phyloP scores from a whole-genome alignment of 306 rosid genomes.

The Malus orientalis region DNA sequence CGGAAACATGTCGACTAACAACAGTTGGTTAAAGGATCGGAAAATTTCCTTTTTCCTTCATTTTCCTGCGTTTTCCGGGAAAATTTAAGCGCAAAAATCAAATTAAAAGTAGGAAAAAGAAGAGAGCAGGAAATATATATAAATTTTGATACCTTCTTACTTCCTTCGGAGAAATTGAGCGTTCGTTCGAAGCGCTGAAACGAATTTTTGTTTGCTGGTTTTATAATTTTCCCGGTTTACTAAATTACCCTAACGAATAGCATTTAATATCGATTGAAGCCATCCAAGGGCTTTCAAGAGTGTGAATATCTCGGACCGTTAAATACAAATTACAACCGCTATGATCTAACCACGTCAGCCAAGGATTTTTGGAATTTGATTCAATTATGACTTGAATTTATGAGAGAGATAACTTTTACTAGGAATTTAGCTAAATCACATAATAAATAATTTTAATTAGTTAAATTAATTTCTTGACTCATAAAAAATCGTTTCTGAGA shows the following conservation, averaged over 20 bases:
- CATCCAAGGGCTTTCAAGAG: not conserved
- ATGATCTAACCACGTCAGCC: not conserved
- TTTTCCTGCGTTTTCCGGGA: not conserved
- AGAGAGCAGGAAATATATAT: not conserved
- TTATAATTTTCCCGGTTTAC: not conserved
- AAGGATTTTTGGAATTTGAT: not conserved
- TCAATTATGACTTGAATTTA: no score
- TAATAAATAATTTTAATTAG: no score
- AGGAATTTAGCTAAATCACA: no score
- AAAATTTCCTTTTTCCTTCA: not conserved
- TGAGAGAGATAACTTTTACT: no score
- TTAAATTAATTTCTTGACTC: no score
- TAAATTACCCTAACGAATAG: not conserved
- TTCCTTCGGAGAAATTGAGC: not conserved
- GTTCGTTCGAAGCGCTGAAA: not conserved
- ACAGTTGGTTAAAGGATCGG: not conserved
- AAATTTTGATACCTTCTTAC: conserved; percentile 1
- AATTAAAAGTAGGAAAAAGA: not conserved
- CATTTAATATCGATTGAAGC: not conserved
- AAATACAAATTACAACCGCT: not conserved
- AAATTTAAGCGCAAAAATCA: not conserved
- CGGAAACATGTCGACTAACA: not conserved
- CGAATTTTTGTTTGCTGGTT: not conserved
- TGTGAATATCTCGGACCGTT: not conserved
- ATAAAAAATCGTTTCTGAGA: no score